These are phyloP conservation scores for Candida dubliniensis DNA, from an alignment of 1,139 yeast species.

Conservation along the genomic window DNA sequence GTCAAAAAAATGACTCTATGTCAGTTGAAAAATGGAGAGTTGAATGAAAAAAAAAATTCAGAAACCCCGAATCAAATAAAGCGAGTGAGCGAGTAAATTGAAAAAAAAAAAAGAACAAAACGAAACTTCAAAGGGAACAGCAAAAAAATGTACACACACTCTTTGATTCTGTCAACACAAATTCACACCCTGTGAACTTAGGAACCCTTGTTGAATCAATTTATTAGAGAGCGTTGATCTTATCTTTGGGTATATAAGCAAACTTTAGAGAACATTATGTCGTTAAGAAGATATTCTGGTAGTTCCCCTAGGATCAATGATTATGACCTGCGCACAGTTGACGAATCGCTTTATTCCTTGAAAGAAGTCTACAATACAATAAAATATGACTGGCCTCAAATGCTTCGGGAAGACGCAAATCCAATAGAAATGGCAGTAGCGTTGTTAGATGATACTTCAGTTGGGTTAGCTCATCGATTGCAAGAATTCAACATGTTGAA, in stretches of 20 bases:
- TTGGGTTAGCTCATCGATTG: conserved; percentile 76
- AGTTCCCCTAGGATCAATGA: conserved; percentile 10
- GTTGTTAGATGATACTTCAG: conserved; percentile 79
- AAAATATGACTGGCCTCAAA: conserved; percentile 49
- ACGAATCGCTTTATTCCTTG: conserved; percentile 37
- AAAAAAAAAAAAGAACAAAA: neutral
- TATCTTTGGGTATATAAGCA: neutral
- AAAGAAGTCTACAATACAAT: conserved; percentile 39
- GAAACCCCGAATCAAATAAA: neutral
- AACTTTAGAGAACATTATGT: conserved; percentile 4
- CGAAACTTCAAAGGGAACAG: neutral
- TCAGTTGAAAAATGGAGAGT: neutral
- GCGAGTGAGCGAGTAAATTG: neutral
- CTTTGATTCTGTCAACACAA: too few species aligned
- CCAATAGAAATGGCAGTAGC: conserved; percentile 84
- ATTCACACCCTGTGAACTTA: too few species aligned
- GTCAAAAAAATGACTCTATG: neutral
- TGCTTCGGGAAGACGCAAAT: conserved; percentile 49
- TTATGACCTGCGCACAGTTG: conserved; percentile 7
- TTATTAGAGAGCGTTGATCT: neutral
- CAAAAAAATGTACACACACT: neutral
- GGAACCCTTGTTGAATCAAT: neutral
- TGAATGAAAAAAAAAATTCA: neutral
- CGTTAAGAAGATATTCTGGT: conserved; percentile 14
- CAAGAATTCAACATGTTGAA: conserved; percentile 57